Evolutionary conservation across 352 stramenopile species (phyloP).

Genomic region (Phytophthora nicotianae): DNA sequence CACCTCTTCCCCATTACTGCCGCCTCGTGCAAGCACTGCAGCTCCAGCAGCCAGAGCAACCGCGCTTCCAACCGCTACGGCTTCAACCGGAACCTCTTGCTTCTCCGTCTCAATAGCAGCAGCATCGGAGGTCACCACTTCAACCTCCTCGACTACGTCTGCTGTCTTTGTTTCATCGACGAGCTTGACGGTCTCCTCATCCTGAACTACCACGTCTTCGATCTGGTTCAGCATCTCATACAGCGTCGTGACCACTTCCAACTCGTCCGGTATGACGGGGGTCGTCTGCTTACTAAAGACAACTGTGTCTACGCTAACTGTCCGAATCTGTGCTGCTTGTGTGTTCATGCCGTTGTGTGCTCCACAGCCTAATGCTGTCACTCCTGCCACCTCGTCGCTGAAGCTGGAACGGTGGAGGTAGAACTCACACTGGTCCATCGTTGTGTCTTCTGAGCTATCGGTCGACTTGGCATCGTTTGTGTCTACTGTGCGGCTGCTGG

Average conservation of each 20-base stretch:
- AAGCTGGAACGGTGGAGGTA: constrained; percentile 22
- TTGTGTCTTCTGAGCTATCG: constrained; percentile 15
- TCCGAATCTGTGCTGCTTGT: constrained; percentile 8
- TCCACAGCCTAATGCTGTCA: constrained; percentile 19
- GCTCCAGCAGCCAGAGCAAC: constrained; percentile 5
- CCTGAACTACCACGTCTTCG: constrained; percentile 4
- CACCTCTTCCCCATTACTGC: not conserved
- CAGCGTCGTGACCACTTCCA: constrained; percentile 20
- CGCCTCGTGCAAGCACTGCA: not conserved
- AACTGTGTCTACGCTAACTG: constrained; percentile 5
- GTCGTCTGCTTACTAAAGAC: constrained; percentile 15
- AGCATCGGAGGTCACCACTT: not conserved
- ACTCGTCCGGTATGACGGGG: constrained; percentile 20
- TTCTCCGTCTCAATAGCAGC: not conserved
- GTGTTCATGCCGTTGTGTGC: constrained; percentile 28
- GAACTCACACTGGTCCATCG: constrained; percentile 18
- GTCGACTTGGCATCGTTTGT: constrained; percentile 22
- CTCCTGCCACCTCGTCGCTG: constrained; percentile 22
- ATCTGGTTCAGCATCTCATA: constrained; percentile 19
- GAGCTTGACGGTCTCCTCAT: constrained; percentile 2
- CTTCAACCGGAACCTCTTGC: constrained; percentile 1
- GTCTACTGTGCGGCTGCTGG: constrained; percentile 20
- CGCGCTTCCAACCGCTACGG: not conserved
- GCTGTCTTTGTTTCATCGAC: not conserved
- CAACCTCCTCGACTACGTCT: not conserved